Base-by-base conservation (phyloP, 2,329 filamentous ascomycete species). In the Alternaria ventricosa region DNA sequence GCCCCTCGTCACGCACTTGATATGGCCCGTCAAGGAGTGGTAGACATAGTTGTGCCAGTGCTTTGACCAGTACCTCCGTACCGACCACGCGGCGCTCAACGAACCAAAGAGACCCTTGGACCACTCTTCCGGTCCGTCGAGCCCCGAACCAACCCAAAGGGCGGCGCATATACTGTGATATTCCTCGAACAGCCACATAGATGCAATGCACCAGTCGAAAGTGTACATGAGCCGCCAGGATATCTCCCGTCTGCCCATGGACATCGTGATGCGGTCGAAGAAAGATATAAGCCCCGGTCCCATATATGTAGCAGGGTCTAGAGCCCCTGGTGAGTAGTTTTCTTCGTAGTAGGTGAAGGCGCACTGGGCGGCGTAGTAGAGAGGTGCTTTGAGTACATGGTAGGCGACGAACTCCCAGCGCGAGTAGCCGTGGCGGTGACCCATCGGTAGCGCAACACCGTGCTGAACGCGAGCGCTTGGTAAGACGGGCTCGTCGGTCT, bases 11-110 rank as follows among this genome's bases (percentile, higher is more conserved):
- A 72, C 10, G n/a, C 69, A 30, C 55, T 65, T 67, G 20, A 58
- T 46, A 27, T 72, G 70, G 10, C 61, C 63, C 2, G 47, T 41
- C 46, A 72, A 70, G 7, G 61, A 65, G 13, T 59, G 50, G 23
- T 68, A 61, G 22, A 73, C 64, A 27, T 60, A 73, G 15, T 69
- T 69, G 46, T 73, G 71, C 71, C 71, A 73, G 43, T 72, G 70
- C 9, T 55, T 49, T 2, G 64, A 60, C 71, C 71, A 73, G 22
- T 70, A 73, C 11, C 60, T 12, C 3, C 71, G 36, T 3, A 72
- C 70, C 6, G 55, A 67, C 41, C 43, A 68, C 11, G 61, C 58
- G 1, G 61, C 55, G 1, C 13, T 13, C 3, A 70, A 4, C 0
- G 45, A 18, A 1, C 69, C 70, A 53, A 67, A 73, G 5, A 73